Conservation (phyloP, 2,329 filamentous ascomycete species). For the Fusarium mexicanum region DNA sequence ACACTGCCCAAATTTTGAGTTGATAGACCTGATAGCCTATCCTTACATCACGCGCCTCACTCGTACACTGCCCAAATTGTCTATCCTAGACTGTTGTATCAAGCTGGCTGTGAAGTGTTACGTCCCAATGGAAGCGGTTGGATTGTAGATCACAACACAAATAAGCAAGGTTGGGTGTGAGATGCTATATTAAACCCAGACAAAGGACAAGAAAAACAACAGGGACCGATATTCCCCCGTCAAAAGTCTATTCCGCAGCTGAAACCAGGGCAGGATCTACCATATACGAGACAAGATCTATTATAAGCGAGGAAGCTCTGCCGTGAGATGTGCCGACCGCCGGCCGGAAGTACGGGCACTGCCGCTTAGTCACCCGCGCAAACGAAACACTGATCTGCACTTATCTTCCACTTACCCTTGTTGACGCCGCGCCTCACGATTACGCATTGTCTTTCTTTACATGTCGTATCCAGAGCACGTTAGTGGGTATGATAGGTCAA, state of each 20-base stretch:
- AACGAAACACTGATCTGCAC: background rate
- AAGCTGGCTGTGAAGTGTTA: background rate
- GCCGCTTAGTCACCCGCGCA: background rate
- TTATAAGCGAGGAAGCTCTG: background rate
- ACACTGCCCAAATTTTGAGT: rapidly evolving
- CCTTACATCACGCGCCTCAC: background rate
- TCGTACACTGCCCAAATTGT: background rate
- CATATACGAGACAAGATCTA: background rate
- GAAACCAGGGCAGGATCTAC: background rate
- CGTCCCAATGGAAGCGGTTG: background rate
- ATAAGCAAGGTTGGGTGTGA: rapidly evolving
- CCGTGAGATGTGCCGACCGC: background rate
- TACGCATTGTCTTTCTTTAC: background rate
- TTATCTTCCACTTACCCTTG: background rate
- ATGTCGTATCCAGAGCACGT: background rate
- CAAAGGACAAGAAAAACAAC: rapidly evolving
- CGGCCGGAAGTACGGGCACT: background rate
- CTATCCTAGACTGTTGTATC: rapidly evolving
- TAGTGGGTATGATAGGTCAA: background rate
- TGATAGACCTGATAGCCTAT: background rate
- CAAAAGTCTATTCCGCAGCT: background rate
- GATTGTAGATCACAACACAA: background rate
- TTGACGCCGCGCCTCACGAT: background rate
- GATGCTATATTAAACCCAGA: background rate
- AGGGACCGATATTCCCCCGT: rapidly evolving